Conservation (phyloP, 139 green algal species). For the Tetradesmus lagerheimii region DNA sequence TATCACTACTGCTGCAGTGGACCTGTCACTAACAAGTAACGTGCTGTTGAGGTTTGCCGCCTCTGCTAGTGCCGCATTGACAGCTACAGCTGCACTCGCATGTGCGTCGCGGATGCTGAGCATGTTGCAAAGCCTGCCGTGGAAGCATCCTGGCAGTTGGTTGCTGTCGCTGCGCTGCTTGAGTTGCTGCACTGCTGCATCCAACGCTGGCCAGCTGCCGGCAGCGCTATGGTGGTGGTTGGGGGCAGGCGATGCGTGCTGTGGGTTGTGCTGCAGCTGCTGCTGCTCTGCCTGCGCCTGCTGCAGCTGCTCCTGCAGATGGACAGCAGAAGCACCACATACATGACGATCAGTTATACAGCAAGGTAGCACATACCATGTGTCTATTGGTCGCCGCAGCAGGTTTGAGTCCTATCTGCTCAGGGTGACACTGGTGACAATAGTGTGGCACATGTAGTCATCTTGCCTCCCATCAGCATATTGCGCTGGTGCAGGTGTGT, state of each 20-base stretch:
- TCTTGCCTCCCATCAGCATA: no score
- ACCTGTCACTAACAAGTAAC: slow-evolving; percentile 14
- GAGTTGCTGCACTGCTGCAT: slow-evolving; percentile 53
- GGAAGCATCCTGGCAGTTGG: slow-evolving; percentile 42
- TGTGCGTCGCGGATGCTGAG: slow-evolving; percentile 20
- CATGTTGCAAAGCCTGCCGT: slow-evolving; percentile 63
- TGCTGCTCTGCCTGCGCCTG: slow-evolving; percentile 4
- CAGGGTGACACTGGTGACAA: no score
- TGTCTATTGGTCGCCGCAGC: no score
- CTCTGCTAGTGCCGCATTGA: slow-evolving; percentile 68
- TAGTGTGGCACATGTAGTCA: no score
- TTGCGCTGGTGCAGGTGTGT: no score
- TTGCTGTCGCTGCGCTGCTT: not conserved
- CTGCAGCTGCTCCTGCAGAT: slow-evolving; percentile 11
- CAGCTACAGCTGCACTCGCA: slow-evolving; percentile 41
- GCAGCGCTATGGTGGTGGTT: not conserved
- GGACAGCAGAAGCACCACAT: not conserved
- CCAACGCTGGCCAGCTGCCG: slow-evolving; percentile 28
- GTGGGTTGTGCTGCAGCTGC: not conserved
- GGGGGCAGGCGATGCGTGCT: not conserved
- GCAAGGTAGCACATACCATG: not conserved
- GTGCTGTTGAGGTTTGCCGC: not conserved
- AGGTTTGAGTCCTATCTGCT: no score
- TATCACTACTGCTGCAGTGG: slow-evolving; percentile 21
- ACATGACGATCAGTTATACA: not conserved